Conservation (phyloP, 1,284 basidiomycete genomes). For the Polyporus tsugae region DNA sequence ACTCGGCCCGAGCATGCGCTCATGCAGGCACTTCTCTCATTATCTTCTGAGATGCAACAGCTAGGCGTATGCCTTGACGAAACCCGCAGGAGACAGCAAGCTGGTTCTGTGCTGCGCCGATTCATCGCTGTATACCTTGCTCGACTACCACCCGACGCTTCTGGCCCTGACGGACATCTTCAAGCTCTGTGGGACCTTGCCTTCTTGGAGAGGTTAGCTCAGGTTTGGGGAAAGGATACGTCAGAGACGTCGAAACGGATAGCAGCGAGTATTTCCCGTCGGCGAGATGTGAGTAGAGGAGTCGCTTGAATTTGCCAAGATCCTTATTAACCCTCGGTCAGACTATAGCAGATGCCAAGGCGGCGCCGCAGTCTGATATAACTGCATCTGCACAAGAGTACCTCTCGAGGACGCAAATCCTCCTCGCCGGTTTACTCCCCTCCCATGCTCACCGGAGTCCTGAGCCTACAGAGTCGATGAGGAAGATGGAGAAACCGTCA, state of each 20-base stretch:
- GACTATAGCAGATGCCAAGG: constrained; percentile 13
- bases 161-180: neutral
- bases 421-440: constrained; percentile 47
- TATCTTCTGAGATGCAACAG: constrained; percentile 63
- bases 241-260: constrained; percentile 16
- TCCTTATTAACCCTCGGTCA: constrained; percentile 10
- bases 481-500: constrained; percentile 34
- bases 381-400: constrained; percentile 33
- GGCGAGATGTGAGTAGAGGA: constrained; percentile 19
- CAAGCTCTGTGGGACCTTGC: constrained; percentile 52
- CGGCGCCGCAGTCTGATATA: constrained; percentile 19
- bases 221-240: constrained; percentile 20
- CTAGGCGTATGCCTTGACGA: constrained; percentile 55
- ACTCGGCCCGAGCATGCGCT: constrained; percentile 61
- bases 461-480: constrained; percentile 15
- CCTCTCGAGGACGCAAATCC: constrained; percentile 43
- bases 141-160: constrained; percentile 33
- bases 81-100: constrained; percentile 43
- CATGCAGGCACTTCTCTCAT: constrained; percentile 58
- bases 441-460: constrained; percentile 31
- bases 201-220: constrained; percentile 49
- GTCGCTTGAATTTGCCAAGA: neutral
- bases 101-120: constrained; percentile 49
- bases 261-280: constrained; percentile 13
- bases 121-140: constrained; percentile 50